A percentile compares a stretch with the other conserved stretches of the same genome.
Conservation (phyloP, 768 basidiomycete species). For the Termitomyces sp. region DNA sequence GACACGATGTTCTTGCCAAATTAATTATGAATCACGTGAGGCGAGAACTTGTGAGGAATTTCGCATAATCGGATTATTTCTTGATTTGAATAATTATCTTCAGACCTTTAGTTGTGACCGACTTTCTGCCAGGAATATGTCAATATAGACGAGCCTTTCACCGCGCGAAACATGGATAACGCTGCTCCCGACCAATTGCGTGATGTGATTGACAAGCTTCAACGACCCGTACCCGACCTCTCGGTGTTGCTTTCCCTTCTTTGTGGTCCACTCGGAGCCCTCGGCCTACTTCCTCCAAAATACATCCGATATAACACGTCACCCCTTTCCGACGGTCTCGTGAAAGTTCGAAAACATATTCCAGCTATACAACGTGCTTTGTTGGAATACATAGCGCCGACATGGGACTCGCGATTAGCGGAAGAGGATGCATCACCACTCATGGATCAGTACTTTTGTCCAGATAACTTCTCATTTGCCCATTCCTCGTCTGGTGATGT, state of each 20-base stretch:
- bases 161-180: constrained; percentile 7
- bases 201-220: constrained; percentile 38
- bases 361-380: constrained; percentile 61
- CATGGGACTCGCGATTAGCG: constrained; percentile 57
- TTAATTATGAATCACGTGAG: too few relatives aligned
- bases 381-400: constrained; percentile 58
- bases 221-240: constrained; percentile 41
- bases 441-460: constrained; percentile 69
- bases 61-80: too few relatives aligned
- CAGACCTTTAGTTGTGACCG: not conserved
- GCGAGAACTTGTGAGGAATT: too few relatives aligned
- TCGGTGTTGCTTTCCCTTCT: constrained; percentile 50
- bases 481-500: constrained; percentile 44
- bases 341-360: constrained; percentile 34
- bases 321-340: constrained; percentile 25
- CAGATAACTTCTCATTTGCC: constrained; percentile 51
- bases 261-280: constrained; percentile 47
- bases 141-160: not conserved
- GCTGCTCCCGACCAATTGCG: constrained; percentile 19
- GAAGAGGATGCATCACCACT: constrained; percentile 41
- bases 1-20: too few relatives aligned
- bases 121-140: not conserved
- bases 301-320: constrained; percentile 39
- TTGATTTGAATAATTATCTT: too few relatives aligned
- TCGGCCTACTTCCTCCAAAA: constrained; percentile 55